Conservation (phyloP, 768 basidiomycete genomes). For the Xerocomellus intermedius region DNA sequence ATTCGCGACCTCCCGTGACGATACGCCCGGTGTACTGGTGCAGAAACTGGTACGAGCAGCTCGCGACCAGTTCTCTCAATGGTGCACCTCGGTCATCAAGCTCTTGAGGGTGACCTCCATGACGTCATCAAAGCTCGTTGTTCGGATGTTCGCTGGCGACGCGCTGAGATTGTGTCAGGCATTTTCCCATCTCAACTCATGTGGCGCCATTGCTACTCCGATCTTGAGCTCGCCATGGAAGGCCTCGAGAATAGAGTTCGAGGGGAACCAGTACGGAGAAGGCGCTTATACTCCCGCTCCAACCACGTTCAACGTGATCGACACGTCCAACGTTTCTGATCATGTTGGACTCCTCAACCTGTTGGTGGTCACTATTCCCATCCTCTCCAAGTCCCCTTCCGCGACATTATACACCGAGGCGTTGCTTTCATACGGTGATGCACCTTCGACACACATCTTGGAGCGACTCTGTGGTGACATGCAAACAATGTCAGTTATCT, state of each 20-base stretch:
- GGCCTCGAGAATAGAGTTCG: conserved; percentile 20
- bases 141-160: conserved; percentile 33
- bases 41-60: conserved; percentile 20
- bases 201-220: conserved; percentile 13
- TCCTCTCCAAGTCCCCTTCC: conserved; percentile 24
- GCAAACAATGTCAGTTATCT: conserved; percentile 25
- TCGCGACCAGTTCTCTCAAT: conserved; percentile 24
- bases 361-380: conserved; percentile 19
- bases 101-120: conserved; percentile 1
- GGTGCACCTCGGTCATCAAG: conserved; percentile 25
- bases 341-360: conserved; percentile 32
- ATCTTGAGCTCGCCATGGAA: conserved; percentile 26
- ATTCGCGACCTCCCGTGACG: conserved; percentile 9
- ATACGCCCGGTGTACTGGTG: conserved; percentile 7
- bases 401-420: conserved; percentile 32
- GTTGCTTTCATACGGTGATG: conserved; percentile 14
- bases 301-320: conserved; percentile 32
- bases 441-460: conserved; percentile 13
- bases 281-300: conserved; percentile 20
- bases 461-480: conserved; percentile 31
- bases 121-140: conserved; percentile 9
- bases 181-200: conserved; percentile 12
- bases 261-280: conserved; percentile 20
- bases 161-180: conserved; percentile 30
- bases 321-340: conserved; percentile 34